Conservation (phyloP, 225 moss, liverwort and hornwort genomes). For the Bryoerythrophyllum caledonicum region DNA sequence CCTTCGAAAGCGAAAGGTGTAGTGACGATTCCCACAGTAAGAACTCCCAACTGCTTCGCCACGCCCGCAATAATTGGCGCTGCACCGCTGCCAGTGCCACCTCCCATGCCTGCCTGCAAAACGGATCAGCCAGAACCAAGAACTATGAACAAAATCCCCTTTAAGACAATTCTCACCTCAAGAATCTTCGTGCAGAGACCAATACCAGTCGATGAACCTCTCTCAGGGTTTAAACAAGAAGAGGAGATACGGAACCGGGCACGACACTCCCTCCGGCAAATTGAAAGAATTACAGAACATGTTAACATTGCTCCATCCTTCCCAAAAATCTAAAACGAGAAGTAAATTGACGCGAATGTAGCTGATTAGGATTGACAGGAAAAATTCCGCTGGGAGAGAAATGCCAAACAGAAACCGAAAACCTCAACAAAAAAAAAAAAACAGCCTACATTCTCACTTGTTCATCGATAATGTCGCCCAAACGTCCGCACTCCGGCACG, state of each 20-base stretch:
- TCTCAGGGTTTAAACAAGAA: slow-evolving; percentile 5
- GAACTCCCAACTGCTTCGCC: slow-evolving; percentile 81
- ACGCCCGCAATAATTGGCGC: slow-evolving; percentile 91
- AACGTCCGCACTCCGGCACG: slow-evolving; percentile 3
- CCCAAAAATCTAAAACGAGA: slow-evolving; percentile 12
- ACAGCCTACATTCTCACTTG: not conserved
- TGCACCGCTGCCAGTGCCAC: slow-evolving; percentile 94
- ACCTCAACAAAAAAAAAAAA: not conserved
- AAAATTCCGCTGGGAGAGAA: not conserved
- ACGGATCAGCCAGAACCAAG: slow-evolving; percentile 16
- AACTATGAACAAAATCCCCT: slow-evolving; percentile 2
- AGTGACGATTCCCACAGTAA: slow-evolving; percentile 95
- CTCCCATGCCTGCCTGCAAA: slow-evolving; percentile 93
- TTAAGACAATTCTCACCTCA: slow-evolving; percentile 18
- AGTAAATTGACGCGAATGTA: not conserved
- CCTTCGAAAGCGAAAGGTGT: slow-evolving; percentile 98
- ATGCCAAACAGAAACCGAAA: not conserved
- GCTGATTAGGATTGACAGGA: slow-evolving; percentile 2
- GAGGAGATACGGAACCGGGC: slow-evolving; percentile 3
- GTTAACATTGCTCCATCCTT: slow-evolving; percentile 10
- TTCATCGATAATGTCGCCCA: not conserved
- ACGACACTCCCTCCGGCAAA: slow-evolving; percentile 6
- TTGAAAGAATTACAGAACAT: not conserved
- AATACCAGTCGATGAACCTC: not conserved
- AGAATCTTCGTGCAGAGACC: slow-evolving; percentile 47